Percentiles rank a stretch among this genome's conserved stretches.
Conservation (phyloP, 768 basidiomycete species). For the Mycena maculata region DNA sequence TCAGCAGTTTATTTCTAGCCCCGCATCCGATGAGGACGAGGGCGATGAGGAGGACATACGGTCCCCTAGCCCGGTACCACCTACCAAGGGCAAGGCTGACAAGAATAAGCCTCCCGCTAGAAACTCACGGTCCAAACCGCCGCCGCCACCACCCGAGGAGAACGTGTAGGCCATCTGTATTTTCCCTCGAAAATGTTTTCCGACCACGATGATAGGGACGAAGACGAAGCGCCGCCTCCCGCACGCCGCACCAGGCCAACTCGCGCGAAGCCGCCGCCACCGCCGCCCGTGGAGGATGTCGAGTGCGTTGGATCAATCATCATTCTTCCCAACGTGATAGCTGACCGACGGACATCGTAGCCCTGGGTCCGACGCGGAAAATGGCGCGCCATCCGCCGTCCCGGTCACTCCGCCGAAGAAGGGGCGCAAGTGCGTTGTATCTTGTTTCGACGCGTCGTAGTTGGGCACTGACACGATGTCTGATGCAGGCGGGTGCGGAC, state of each 20-base stretch:
- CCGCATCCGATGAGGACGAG: neutral
- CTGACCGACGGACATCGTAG: neutral
- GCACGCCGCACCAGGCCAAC: neutral
- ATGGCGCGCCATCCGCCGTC: neutral
- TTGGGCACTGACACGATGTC: neutral
- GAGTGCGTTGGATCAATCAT: constrained; percentile 1
- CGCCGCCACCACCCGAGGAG: neutral
- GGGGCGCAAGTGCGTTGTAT: constrained; percentile 29
- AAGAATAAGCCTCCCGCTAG: constrained; percentile 4
- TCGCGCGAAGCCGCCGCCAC: neutral
- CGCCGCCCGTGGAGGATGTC: constrained; percentile 1
- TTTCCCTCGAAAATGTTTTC: neutral
- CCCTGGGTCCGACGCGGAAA: constrained; percentile 16
- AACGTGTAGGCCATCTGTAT: neutral
- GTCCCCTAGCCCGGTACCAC: neutral
- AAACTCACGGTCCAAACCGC: constrained; percentile 17
- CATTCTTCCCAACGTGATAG: neutral
- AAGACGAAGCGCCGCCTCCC: neutral
- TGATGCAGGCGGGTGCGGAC: constrained; percentile 24
- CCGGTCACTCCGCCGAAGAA: constrained; percentile 27
- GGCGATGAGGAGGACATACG: neutral
- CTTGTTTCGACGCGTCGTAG: neutral
- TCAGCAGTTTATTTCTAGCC: neutral
- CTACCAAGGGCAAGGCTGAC: neutral
- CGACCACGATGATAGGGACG: neutral